Evolutionary conservation across 2,329 filamentous ascomycete genomes (phyloP).

Genomic region (Phialophora expanda): DNA sequence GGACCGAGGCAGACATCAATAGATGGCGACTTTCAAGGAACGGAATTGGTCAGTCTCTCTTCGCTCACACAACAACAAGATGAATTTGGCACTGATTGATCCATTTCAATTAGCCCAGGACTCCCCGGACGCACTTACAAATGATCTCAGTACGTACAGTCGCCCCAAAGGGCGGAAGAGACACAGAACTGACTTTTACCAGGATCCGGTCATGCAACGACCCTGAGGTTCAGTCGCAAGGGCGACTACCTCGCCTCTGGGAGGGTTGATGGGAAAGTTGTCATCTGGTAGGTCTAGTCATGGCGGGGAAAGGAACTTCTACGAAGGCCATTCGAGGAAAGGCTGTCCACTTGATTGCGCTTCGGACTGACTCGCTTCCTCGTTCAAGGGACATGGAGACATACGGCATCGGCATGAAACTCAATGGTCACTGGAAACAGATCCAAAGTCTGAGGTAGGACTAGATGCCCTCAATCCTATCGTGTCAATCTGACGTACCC

Average conservation of each 20-base stretch:
- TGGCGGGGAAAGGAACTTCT: not conserved
- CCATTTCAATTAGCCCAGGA: slow-evolving; percentile 76
- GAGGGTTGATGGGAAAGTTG: slow-evolving; percentile 87
- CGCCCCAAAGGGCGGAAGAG: not conserved
- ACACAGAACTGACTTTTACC: slow-evolving; percentile 14
- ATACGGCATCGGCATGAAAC: slow-evolving; percentile 91
- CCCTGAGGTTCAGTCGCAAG: slow-evolving; percentile 85
- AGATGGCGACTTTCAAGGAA: slow-evolving; percentile 12
- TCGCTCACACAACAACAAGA: slow-evolving; percentile 44
- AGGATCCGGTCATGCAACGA: slow-evolving; percentile 68
- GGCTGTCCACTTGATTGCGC: not conserved
- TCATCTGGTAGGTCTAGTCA: slow-evolving; percentile 64
- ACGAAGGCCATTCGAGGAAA: not conserved
- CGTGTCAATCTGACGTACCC: not conserved
- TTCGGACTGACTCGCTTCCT: not conserved
- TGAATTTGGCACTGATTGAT: slow-evolving; percentile 75
- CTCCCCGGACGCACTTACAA: slow-evolving; percentile 87
- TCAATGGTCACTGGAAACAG: slow-evolving; percentile 89
- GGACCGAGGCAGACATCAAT: slow-evolving; percentile 2
- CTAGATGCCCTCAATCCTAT: not conserved
- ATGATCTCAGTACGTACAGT: slow-evolving; percentile 71
- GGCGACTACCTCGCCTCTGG: slow-evolving; percentile 95
- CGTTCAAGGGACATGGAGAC: slow-evolving; percentile 78
- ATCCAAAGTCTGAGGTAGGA: slow-evolving; percentile 79
- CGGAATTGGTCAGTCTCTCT: slow-evolving; percentile 7